Percentiles rank a stretch among this genome's conserved stretches.
These are phyloP conservation scores for Yamadazyma spencermartinsiae DNA, from an alignment of 1,139 yeast genomes.

Conservation along the genomic window DNA sequence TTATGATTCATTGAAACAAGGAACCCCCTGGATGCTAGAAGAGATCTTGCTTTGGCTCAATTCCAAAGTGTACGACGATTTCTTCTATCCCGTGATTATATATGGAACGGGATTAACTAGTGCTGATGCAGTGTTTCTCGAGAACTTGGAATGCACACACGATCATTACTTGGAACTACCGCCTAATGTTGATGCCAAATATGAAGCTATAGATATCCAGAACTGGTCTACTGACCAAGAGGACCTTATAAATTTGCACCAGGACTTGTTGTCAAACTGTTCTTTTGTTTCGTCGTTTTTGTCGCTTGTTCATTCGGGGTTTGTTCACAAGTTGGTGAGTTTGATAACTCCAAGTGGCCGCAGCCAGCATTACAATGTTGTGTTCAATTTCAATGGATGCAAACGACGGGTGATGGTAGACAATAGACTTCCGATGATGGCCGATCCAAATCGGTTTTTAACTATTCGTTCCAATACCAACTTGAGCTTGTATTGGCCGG, in stretches of 20 bases:
- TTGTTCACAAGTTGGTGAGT: slow-evolving; percentile 14
- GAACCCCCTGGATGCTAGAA: slow-evolving; percentile 10
- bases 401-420: slow-evolving; percentile 52
- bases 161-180: slow-evolving; percentile 20
- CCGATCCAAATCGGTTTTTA: slow-evolving; percentile 22
- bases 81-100: slow-evolving; percentile 38
- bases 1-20: background rate
- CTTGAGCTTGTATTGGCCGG: slow-evolving; percentile 58
- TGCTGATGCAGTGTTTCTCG: slow-evolving; percentile 11
- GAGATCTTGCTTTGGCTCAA: slow-evolving; percentile 46
- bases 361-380: slow-evolving; percentile 35
- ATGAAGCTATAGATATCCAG: slow-evolving; percentile 13
- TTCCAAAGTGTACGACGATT: slow-evolving; percentile 30
- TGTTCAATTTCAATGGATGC: slow-evolving; percentile 58
- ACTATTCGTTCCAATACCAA: slow-evolving; percentile 44
- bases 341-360: slow-evolving; percentile 29
- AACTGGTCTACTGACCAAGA: slow-evolving; percentile 20
- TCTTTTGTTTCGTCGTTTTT: slow-evolving; percentile 71
- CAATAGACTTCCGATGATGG: slow-evolving; percentile 38
- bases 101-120: slow-evolving; percentile 20
- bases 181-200: slow-evolving; percentile 16
- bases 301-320: slow-evolving; percentile 31
- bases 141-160: background rate
- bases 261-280: slow-evolving; percentile 68
- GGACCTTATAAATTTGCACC: slow-evolving; percentile 37